Evolutionary conservation across 2,329 filamentous ascomycete species (phyloP), one percentile per base, ranked within the genome.

Genomic region (Lizonia empirigonia): DNA sequence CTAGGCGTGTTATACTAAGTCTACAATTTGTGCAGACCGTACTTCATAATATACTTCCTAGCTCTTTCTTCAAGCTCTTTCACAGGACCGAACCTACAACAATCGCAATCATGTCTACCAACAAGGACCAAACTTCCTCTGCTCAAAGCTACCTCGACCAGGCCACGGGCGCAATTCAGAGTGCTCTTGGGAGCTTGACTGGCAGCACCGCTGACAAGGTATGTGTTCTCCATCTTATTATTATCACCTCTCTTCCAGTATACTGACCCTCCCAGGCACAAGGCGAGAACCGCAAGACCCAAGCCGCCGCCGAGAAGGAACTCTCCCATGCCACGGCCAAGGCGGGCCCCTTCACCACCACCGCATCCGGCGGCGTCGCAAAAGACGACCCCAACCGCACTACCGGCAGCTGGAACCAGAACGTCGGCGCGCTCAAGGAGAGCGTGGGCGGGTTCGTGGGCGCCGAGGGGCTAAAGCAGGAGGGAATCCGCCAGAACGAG

Each of bases 401-500:
- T 18, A 71, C 83, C 15, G 92, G 93, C 34, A 81, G 82, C 15
- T 95, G 88, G 86, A 90, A 96, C 78, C 92, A 97, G 77, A 96
- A 91, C 5, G 69, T 92, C n/a, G 93, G 92, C 44, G 84, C 88
- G 1, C 86, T 86, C 34, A 97, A 97, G 79, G 90, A 97, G 72
- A 79, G 86, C 4, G 58, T 94, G 1, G 93, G 93, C 50, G 86
- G 86, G 15, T 64, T 93, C 5, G 60, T 93, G 20, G 93, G 92
- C 53, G 85, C 84, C 58, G 87, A 94, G 76, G 81, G 79, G 26
- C 75, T 97, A 45, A 93, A 92, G 78, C 80, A 84, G 38, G 70
- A 85, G 19, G 93, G 93, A 5, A 84, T 84, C 24, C 75, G 87
- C 64, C 91, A 97, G 78, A 95, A 96, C 69, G 78, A 83, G 26